Conservation (phyloP, 768 basidiomycete genomes). For the Arthromyces matolae region DNA sequence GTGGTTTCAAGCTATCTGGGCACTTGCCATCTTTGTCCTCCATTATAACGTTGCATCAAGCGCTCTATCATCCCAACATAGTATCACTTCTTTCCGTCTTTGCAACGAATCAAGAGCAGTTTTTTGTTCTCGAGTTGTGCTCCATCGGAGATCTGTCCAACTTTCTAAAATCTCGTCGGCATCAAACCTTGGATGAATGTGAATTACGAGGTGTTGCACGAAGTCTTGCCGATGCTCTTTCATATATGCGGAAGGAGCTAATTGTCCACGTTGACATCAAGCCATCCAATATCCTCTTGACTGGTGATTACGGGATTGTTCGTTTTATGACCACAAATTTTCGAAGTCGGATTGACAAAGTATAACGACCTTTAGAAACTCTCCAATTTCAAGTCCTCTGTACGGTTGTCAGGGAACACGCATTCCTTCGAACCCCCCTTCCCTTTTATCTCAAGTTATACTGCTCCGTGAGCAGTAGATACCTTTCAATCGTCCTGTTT, state of each 20-base stretch:
- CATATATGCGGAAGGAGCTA: constrained; percentile 38
- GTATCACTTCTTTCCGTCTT: constrained; percentile 43
- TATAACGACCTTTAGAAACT: constrained; percentile 36
- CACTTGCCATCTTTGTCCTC: constrained; percentile 5
- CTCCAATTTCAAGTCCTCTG: constrained; percentile 36
- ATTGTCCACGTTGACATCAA: constrained; percentile 44
- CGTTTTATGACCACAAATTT: constrained; percentile 16
- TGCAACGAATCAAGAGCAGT: constrained; percentile 25
- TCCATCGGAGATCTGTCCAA: constrained; percentile 33
- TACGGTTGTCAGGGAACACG: constrained; percentile 21
- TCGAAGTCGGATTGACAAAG: too few relatives aligned
- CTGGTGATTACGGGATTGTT: constrained; percentile 37
- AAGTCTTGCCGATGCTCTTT: constrained; percentile 38
- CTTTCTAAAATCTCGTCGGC: constrained; percentile 24
- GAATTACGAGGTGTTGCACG: constrained; percentile 36
- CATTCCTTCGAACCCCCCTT: constrained; percentile 18
- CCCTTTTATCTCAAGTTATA: constrained; percentile 25
- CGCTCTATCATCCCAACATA: constrained; percentile 47
- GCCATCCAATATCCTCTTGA: constrained; percentile 36
- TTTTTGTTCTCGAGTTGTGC: constrained; percentile 46
- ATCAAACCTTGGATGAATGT: constrained; percentile 25
- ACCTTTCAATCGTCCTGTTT: not conserved
- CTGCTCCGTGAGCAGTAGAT: constrained; percentile 37
- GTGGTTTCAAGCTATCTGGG: constrained; percentile 5
- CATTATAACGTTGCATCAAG: constrained; percentile 31